Conservation (phyloP, 2,329 filamentous ascomycete genomes). For the Stemphylium vesicarium region DNA sequence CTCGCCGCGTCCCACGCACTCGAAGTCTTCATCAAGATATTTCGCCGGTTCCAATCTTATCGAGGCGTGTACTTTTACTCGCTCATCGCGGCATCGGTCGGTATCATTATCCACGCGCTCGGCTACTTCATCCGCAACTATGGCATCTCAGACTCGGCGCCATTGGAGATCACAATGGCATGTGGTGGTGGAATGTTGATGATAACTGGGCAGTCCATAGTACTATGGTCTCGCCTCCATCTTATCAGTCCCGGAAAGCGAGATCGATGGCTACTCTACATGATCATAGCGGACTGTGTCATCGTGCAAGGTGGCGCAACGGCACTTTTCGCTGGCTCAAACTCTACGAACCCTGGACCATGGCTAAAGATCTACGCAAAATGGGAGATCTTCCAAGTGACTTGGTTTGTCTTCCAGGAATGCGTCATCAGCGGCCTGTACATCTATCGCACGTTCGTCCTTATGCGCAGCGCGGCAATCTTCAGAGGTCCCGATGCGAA, state of each 20-base stretch:
- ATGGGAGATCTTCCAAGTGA: constrained; percentile 51
- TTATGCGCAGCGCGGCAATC: constrained; percentile 32
- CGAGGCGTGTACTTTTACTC: background rate
- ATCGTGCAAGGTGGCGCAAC: constrained; percentile 58
- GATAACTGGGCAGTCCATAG: constrained; percentile 66
- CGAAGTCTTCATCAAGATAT: too few species aligned
- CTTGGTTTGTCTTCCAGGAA: constrained; percentile 50
- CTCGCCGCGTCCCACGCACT: too few species aligned
- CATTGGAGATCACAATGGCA: too few species aligned
- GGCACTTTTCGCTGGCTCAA: constrained; percentile 60
- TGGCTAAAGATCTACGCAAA: constrained; percentile 23
- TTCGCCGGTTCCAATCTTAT: too few species aligned
- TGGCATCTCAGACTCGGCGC: constrained; percentile 7
- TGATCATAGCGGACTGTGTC: constrained; percentile 56
- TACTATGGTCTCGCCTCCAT: constrained; percentile 62
- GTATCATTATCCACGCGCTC: constrained; percentile 19
- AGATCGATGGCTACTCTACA: constrained; percentile 53
- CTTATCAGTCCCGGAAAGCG: constrained; percentile 17
- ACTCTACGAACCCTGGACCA: constrained; percentile 25
- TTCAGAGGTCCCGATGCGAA: constrained; percentile 12
- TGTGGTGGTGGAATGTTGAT: constrained; percentile 42
- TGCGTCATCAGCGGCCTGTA: constrained; percentile 51
- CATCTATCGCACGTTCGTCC: constrained; percentile 57
- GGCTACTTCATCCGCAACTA: constrained; percentile 22
- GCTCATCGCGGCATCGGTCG: constrained; percentile 17